Base-by-base conservation (phyloP, 805 yeast species). In the Metschnikowia lochheadii region DNA sequence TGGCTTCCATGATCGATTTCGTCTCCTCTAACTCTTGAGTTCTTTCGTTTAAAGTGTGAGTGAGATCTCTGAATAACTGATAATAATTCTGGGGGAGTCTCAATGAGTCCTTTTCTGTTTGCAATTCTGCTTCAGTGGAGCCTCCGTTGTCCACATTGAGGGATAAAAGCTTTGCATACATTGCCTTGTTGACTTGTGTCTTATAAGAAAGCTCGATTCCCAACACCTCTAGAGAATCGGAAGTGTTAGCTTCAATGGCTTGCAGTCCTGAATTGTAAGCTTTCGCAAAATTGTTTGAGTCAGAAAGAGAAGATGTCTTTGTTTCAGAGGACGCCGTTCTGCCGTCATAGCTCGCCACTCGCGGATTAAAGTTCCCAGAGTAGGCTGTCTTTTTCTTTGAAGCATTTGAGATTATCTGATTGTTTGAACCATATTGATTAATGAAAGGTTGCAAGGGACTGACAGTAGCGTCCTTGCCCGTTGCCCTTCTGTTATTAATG, bases 1-100 rank as follows among this genome's bases (percentile, higher is more conserved):
- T 57, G 23, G 86, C 75, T 59, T 88, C 95, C 43, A 88, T 68
- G 56, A 85, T 73, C 14, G 69, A 56, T 54, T 84, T 85, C 1
- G 89, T 80, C 18, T 83, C 86, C 23, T 76, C 75, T 49, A 84
- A 69, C 57, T 87, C 89, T 15, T 50, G 44, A 39, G 55, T 50
- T 46, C 77, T 72, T 26, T 77, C 74, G 36, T 73, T 69, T 50
- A 84, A 70, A 11, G 80, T 70, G 26, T 67, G 65, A 1, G 82
- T 69, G 56, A 84, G 64, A 54, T 73, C 79, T 42, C 67, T 68
- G 53, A 81, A 82, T 21, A 83, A 65, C 36, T 70, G 72, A 51
- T 76, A 77, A 35, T 78, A 62, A 37, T 68, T 71, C 5, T 61
- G 59, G 3, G 85, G 84, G 32, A 80, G 58, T 37, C 57, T 64